A percentile compares a stretch with the other conserved stretches of the same genome.
phyloP scores from a whole-genome alignment of 2,329 filamentous ascomycete genomes.

The Rhexocercosporidium sp. region DNA sequence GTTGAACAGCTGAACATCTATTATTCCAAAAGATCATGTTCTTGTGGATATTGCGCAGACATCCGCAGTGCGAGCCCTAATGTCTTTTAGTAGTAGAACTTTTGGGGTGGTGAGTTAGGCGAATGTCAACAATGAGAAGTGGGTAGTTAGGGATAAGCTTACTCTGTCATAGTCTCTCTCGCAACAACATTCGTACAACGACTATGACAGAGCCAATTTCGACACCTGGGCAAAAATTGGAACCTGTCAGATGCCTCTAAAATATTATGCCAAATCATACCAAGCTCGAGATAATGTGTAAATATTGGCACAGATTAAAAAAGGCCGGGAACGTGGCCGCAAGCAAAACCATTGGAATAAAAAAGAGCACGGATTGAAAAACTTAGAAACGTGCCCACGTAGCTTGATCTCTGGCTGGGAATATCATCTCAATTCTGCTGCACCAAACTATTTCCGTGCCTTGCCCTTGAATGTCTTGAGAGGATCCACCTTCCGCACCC shows the following conservation, averaged over 20 bases:
- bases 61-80: background rate
- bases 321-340: too few species aligned
- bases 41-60: background rate
- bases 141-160: background rate
- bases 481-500: slow-evolving; percentile 76
- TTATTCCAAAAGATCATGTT: background rate
- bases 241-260: background rate
- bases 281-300: background rate
- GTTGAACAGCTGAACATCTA: too few species aligned
- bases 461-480: slow-evolving; percentile 83
- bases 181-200: background rate
- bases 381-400: too few species aligned
- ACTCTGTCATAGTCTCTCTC: too few species aligned
- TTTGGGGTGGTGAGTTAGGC: background rate
- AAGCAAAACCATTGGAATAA: background rate
- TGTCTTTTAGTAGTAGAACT: background rate
- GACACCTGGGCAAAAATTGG: too few species aligned
- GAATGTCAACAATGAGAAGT: slow-evolving; percentile 4
- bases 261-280: background rate
- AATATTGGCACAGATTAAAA: background rate
- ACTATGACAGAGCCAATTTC: too few species aligned
- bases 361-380: background rate
- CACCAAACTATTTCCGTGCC: slow-evolving; percentile 32
- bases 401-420: background rate
- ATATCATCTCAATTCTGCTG: background rate